Base-by-base conservation (phyloP, 129 eudicot species). In the Ambrosia artemisiifolia region DNA sequence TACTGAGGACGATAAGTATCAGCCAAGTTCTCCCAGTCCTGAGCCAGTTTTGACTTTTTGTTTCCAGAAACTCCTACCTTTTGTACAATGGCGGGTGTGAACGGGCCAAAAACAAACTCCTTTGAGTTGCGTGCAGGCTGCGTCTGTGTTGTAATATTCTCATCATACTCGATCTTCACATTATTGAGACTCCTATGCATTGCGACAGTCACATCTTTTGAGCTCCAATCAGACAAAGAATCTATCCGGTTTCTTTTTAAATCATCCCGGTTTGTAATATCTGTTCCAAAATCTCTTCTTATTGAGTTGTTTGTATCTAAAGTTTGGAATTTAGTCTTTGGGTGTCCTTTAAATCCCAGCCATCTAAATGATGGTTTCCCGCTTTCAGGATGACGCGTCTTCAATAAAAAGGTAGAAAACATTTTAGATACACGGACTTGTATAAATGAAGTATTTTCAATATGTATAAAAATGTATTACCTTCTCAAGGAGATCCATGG, bases 401-500 rank as follows among this genome's bases (percentile, higher is more conserved):
- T 65, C 65, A 44, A 71, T 32, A 3, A 32, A 57, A 46, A 50
- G 18, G 14, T 10, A 76, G 36, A 32, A 17, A n/a, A 71, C 63
- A 36, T 63, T 74, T 69, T 44, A 70, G 47, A 35, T 59, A 59
- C 42, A 42, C 20, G 3, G 3, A 63, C 16, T 48, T 33, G 62
- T 47, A 34, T 33, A 59, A 14, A 32, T 13, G 47, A 73, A 48
- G 33, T 33, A 63, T 24, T 56, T 63, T 38, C 34, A 54, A 71
- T 40, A 3, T 32, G 48, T 67, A 54, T n/a, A 54, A 47, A 67
- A 54, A 42, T 71, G 62, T 48, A 69, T 69, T 20, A 86, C 96
- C 96, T 89, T 89, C 55, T 89, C 90, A 78, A 89, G 85, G n/a
- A 89, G 89, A 72, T 81, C 65, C 86, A 89, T 84, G 17, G 96